Evolutionary conservation across 2,329 filamentous ascomycete genomes (phyloP), one percentile per base, ranked within the genome.

Genomic region (Epichloe gansuensis): DNA sequence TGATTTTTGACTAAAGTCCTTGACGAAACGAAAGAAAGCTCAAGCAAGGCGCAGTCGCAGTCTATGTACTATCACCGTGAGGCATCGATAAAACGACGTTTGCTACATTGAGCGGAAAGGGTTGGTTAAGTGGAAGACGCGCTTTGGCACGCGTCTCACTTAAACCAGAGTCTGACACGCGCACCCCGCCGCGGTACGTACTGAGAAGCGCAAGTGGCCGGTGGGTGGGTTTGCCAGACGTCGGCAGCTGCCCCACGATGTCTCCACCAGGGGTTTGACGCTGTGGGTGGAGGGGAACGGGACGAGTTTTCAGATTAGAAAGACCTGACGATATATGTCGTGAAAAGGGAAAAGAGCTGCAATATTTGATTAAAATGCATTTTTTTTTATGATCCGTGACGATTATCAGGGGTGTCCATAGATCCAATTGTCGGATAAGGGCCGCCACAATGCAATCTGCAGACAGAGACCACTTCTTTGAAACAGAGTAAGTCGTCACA

Each of bases 391-490:
- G 31, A 31, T 11, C 9, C 31, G 3, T 4, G 4, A 31, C 3
- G 8, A 31, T 31, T 31, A 8, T 11, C 31, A 31, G 9, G 9
- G 9, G 31, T 11, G 2, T 1, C 11, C 9, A 11, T 31, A 31
- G 8, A 31, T 31, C 9, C 9, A 11, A 31, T 31, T 11, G 31
- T 11, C 31, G 31, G 9, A 31, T 39, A 39, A 39, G n/a, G 31
- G 12, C 41, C 57, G 53, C 55, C 56, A 84, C 80, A 74, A 85
- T 86, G 67, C 78, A 81, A 57, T 86, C 86, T 31, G 77, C 80
- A 49, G 81, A 95, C 63, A 78, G 83, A 50, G 83, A 86, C 34
- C 82, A 93, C 64, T 97, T 94, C 74, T 97, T 97, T 65, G 88
- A 96, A 69, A 94, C 90, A 34, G 86, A 91, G 88, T 93, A 72